Evolutionary conservation across 345 rosid genomes (phyloP), one percentile per base, ranked within the genome.

Genomic region (Gossypium ekmanianum): DNA sequence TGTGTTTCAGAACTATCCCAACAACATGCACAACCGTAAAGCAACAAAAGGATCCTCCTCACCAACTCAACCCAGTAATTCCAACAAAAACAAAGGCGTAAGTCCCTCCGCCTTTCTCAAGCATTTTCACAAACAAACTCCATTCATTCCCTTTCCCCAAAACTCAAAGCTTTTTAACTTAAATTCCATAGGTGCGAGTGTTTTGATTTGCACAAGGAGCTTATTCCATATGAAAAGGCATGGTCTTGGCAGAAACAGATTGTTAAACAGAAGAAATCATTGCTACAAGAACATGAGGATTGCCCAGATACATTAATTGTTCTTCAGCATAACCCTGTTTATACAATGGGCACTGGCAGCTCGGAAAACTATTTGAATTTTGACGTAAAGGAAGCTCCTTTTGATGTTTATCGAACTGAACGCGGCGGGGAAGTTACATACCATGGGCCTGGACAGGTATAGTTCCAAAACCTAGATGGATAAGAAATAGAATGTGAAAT

Each of bases 371-470:
- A 78, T 77, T 85, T 92, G 50, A 84, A 86, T 74, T 94, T 92
- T 75, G 88, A 92, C 57, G 1, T 83, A 76, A 75, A 85, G 57
- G 67, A 88, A 58, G 87, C 92, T 84, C 95, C 97, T 81, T 87
- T 80, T 41, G 87, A 92, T 73, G 87, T 94, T 61, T 86, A 82
- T 78, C 85, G 90, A 75, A 91, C 95, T 7, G 95, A 94, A 66
- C 88, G 97, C 41, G 97, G 97, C 48, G 98, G 98, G 13, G 97
- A 90, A 78, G 94, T 91, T 81, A 92, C 98, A 13, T 91, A 92
- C 81, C 95, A 92, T 71, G 97, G 97, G 1, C 97, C 98, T 79
- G 98, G 94, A 29, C 97, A 91, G 92, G 98, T 92, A 83, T 78
- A 3, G 56, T 58, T 50, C n/a, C 18, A 47, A 22, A 27, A 1